phyloP scores from a whole-genome alignment of 2,329 filamentous ascomycete genomes.

The Knoxdaviesia capensis region DNA sequence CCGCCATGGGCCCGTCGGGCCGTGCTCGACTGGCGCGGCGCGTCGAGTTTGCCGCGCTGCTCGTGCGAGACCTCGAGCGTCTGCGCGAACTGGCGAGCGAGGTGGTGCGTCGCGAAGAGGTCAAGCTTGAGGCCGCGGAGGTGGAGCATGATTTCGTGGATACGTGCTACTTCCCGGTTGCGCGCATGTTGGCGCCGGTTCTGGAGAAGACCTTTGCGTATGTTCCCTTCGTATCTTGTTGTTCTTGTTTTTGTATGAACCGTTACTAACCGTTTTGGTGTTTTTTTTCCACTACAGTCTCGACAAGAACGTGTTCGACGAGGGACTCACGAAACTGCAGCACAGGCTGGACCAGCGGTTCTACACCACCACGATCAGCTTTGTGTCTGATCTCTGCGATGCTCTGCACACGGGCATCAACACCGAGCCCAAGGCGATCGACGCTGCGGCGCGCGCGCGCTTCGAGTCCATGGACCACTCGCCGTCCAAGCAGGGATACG shows the following conservation, averaged over 20 bases:
- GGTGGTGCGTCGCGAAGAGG: conserved; percentile 54
- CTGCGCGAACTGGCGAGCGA: conserved; percentile 50
- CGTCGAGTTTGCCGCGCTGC: conserved; percentile 67
- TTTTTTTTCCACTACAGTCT: conserved; percentile 22
- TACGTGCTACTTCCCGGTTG: conserved; percentile 78
- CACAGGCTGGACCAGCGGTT: conserved; percentile 30
- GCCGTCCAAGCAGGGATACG: conserved; percentile 28
- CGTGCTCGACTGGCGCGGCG: conserved; percentile 57
- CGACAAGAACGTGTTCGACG: conserved; percentile 40
- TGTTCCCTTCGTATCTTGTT: conserved; percentile 18
- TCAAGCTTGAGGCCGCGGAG: conserved; percentile 59
- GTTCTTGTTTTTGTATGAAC: not conserved
- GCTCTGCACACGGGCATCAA: conserved; percentile 33
- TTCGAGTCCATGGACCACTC: conserved; percentile 23
- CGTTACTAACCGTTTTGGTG: conserved; percentile 16
- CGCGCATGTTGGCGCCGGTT: conserved; percentile 54
- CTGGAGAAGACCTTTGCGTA: conserved; percentile 66
- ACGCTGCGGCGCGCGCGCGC: conserved; percentile 6
- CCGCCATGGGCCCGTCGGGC: conserved; percentile 78
- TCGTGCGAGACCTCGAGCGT: conserved; percentile 59
- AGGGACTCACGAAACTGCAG: conserved; percentile 28
- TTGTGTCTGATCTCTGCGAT: conserved; percentile 34
- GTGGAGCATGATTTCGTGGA: conserved; percentile 66
- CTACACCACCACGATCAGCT: conserved; percentile 36
- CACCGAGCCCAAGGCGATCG: conserved; percentile 13